Conservation (phyloP, 192 early-diverging fungal genomes). For the Dispira parvispora region DNA sequence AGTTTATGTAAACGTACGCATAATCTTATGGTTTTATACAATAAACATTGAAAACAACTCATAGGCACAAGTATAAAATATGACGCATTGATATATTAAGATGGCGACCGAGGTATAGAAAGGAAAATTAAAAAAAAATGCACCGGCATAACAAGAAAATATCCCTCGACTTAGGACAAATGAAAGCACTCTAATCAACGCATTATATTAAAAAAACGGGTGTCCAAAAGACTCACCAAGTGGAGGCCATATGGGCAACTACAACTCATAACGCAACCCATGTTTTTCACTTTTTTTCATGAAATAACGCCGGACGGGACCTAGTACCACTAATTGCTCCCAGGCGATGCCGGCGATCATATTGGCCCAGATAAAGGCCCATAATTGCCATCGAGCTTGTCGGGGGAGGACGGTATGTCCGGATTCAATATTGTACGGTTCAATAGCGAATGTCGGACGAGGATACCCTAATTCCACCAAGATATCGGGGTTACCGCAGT, state of each 20-base stretch:
- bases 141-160: too few species aligned
- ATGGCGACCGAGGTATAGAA: too few species aligned
- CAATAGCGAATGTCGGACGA: conserved; percentile 24
- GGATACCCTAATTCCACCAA: conserved; percentile 23
- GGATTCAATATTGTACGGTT: conserved; percentile 37
- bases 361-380: conserved; percentile 28
- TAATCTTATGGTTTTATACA: too few species aligned
- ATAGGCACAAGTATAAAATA: too few species aligned
- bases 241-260: not conserved
- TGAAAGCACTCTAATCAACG: too few species aligned
- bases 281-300: conserved; percentile 16
- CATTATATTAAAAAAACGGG: too few species aligned
- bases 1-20: too few species aligned
- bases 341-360: conserved; percentile 23
- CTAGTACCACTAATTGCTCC: conserved; percentile 34
- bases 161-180: too few species aligned
- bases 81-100: too few species aligned
- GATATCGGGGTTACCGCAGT: conserved; percentile 38
- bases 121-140: too few species aligned
- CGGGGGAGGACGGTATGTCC: conserved; percentile 61
- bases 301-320: conserved; percentile 17
- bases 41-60: too few species aligned
- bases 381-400: conserved; percentile 41
- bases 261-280: conserved; percentile 24
- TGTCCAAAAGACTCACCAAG: too few species aligned